Evolutionary conservation across 192 early-diverging fungal species (phyloP).

Genomic region (Umbelopsis ramanniana): DNA sequence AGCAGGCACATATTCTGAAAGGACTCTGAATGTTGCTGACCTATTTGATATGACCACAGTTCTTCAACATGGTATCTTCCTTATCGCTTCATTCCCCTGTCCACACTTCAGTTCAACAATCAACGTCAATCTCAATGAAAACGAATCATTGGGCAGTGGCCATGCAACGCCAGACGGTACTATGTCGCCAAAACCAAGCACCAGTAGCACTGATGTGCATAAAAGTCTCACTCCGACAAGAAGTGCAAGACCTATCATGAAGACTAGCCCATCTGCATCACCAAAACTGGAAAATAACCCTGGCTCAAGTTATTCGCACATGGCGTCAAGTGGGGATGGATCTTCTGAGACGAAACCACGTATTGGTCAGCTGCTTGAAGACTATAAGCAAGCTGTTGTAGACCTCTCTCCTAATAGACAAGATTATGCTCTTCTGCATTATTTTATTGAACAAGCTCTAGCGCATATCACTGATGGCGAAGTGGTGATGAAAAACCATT

Average conservation of each 20-base stretch:
- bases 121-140: neutral
- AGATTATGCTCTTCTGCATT: conserved; percentile 53
- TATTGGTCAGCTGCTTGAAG: conserved; percentile 29
- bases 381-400: conserved; percentile 29
- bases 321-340: neutral
- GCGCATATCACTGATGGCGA: conserved; percentile 50
- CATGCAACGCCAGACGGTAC: neutral
- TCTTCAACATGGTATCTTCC: conserved; percentile 28
- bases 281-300: neutral
- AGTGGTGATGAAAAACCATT: conserved; percentile 44
- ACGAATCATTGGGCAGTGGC: neutral
- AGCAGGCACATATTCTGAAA: neutral
- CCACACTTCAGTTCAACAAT: conserved; percentile 24
- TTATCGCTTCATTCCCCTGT: conserved; percentile 35
- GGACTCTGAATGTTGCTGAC: neutral
- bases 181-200: neutral
- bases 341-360: conserved; percentile 24
- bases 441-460: conserved; percentile 56
- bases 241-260: conserved; percentile 18
- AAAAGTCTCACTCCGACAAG: neutral
- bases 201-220: neutral
- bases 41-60: conserved; percentile 38
- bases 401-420: conserved; percentile 30
- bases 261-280: conserved; percentile 23
- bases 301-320: neutral